Percentiles rank a stretch among this genome's conserved stretches.
phyloP scores from a whole-genome alignment of 495 filamentous ascomycete species.

The Penicillium cataractarum region DNA sequence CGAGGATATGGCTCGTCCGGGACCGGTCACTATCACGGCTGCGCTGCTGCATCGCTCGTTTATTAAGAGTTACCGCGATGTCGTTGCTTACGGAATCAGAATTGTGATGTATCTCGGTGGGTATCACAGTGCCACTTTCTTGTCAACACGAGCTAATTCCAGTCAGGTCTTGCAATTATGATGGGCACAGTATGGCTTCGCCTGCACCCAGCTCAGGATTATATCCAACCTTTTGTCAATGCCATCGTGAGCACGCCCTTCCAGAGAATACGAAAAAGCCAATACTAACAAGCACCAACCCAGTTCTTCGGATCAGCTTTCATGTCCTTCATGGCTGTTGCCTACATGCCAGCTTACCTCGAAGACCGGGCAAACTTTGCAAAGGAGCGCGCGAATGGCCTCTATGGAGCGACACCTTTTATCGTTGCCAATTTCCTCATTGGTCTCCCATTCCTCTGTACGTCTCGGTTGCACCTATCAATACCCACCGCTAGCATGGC shows the following conservation, averaged over 20 bases:
- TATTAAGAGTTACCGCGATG: conserved; percentile 80
- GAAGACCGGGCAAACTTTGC: conserved; percentile 73
- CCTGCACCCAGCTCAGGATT: conserved; percentile 61
- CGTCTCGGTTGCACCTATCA: neutral
- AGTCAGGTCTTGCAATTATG: conserved; percentile 70
- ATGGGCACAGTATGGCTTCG: conserved; percentile 87
- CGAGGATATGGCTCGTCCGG: conserved; percentile 34
- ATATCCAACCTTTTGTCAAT: conserved; percentile 79
- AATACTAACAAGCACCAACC: neutral
- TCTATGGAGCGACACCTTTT: conserved; percentile 74
- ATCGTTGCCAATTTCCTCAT: conserved; percentile 79
- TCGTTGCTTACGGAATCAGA: conserved; percentile 79
- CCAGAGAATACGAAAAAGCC: neutral
- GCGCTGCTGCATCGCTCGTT: conserved; percentile 71
- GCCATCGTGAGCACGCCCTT: conserved; percentile 56
- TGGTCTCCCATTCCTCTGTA: conserved; percentile 74
- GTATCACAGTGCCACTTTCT: conserved; percentile 4
- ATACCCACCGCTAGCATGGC: neutral
- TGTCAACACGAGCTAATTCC: conserved; percentile 10
- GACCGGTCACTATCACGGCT: conserved; percentile 35
- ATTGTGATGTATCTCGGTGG: conserved; percentile 80
- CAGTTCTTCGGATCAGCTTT: conserved; percentile 79
- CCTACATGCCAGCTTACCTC: conserved; percentile 80
- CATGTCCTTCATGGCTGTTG: conserved; percentile 91
- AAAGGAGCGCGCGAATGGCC: conserved; percentile 81